Conservation (phyloP, 352 stramenopile genomes). For the Thraustochytrium aureum region DNA sequence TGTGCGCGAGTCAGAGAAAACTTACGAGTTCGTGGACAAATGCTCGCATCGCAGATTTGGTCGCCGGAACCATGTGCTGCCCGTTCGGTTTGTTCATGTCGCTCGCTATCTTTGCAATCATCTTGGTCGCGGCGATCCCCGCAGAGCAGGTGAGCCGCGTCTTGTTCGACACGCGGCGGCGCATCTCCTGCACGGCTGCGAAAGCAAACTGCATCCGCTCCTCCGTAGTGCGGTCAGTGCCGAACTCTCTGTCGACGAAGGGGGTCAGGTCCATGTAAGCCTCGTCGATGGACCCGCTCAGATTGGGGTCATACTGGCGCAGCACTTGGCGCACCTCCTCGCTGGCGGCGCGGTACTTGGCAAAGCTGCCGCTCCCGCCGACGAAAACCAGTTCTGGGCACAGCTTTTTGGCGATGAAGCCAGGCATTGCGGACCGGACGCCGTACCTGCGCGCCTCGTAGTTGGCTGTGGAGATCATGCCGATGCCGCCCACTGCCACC, state of each 20-base stretch:
- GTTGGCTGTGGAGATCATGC: conserved; percentile 95
- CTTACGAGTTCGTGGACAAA: conserved; percentile 77
- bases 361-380: conserved; percentile 69
- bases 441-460: conserved; percentile 91
- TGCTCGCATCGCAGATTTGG: conserved; percentile 67
- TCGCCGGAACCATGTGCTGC: conserved; percentile 81
- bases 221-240: not conserved
- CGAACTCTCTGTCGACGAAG: conserved; percentile 64
- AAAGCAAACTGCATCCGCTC: not conserved
- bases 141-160: conserved; percentile 89
- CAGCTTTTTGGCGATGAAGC: conserved; percentile 93
- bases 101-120: conserved; percentile 93
- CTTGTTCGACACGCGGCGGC: conserved; percentile 70
- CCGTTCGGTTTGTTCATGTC: conserved; percentile 97
- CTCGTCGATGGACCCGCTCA: conserved; percentile 88
- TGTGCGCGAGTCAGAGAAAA: not conserved
- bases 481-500: conserved; percentile 82
- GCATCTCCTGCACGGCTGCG: conserved; percentile 74
- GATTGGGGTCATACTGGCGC: conserved; percentile 87
- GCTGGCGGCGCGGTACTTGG: conserved; percentile 79
- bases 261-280: conserved; percentile 89
- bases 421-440: conserved; percentile 92
- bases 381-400: conserved; percentile 92
- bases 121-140: conserved; percentile 82
- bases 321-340: conserved; percentile 66